phyloP scores from a whole-genome alignment of 1,284 basidiomycete species.

The Dichomitus squalens region DNA sequence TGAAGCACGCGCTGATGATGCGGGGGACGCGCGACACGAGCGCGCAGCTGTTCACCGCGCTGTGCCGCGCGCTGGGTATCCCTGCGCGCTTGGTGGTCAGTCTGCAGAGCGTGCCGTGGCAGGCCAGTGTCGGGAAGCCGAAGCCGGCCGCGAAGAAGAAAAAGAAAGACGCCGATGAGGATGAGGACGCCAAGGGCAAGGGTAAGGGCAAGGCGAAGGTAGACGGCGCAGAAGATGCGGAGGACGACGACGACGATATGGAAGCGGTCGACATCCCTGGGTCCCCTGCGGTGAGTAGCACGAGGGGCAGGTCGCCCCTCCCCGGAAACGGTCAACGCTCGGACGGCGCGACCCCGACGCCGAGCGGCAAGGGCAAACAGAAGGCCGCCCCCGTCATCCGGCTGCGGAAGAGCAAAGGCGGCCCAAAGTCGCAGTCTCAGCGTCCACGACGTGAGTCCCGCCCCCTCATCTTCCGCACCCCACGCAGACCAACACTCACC shows the following conservation, averaged over 20 bases:
- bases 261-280: slow-evolving; percentile 40
- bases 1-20: slow-evolving; percentile 85
- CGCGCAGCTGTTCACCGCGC: slow-evolving; percentile 89
- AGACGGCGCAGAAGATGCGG: slow-evolving; percentile 27
- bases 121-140: slow-evolving; percentile 57
- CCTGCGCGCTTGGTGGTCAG: slow-evolving; percentile 90
- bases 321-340: slow-evolving; percentile 42
- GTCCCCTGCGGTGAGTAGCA: slow-evolving; percentile 9
- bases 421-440: slow-evolving; percentile 34
- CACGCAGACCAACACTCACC: background rate
- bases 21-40: slow-evolving; percentile 87
- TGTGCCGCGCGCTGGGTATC: slow-evolving; percentile 87
- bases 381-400: slow-evolving; percentile 31
- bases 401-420: slow-evolving; percentile 30
- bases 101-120: slow-evolving; percentile 90
- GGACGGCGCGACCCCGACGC: slow-evolving; percentile 39
- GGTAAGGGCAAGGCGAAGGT: slow-evolving; percentile 40
- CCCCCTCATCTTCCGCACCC: background rate
- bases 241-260: slow-evolving; percentile 40
- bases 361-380: slow-evolving; percentile 56
- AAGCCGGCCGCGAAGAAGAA: slow-evolving; percentile 48
- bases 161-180: slow-evolving; percentile 27
- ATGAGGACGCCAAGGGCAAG: slow-evolving; percentile 37
- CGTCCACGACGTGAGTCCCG: slow-evolving; percentile 24
- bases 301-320: slow-evolving; percentile 30